Evolutionary conservation across 805 yeast genomes (phyloP).

Genomic region (Clavispora asparagi): DNA sequence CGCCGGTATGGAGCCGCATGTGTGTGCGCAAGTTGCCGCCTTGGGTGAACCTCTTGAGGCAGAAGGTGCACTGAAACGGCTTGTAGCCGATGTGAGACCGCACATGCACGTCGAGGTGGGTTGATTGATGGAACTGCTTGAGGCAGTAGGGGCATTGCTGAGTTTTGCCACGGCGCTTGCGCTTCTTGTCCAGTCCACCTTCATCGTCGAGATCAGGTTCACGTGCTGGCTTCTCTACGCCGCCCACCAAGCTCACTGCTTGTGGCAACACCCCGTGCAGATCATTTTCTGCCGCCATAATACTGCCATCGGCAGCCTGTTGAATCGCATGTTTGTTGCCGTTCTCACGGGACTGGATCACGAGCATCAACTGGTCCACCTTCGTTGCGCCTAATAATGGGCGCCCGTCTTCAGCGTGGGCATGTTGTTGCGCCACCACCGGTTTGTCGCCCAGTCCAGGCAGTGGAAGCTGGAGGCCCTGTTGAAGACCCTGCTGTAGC

Average conservation of each 20-base stretch:
- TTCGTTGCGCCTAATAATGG: slow-evolving; percentile 81
- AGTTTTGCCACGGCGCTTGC: slow-evolving; percentile 37
- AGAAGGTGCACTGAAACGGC: slow-evolving; percentile 74
- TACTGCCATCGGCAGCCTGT: slow-evolving; percentile 66
- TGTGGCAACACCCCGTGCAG: slow-evolving; percentile 43
- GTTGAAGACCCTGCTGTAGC: background rate
- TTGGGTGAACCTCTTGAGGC: slow-evolving; percentile 81
- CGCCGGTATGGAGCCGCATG: slow-evolving; percentile 83
- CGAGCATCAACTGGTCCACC: slow-evolving; percentile 86
- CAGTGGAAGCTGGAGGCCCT: background rate
- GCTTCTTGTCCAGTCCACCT: slow-evolving; percentile 15
- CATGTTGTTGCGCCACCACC: slow-evolving; percentile 44
- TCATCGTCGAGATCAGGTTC: slow-evolving; percentile 17
- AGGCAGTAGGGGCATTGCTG: slow-evolving; percentile 75
- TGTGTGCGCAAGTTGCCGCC: slow-evolving; percentile 89
- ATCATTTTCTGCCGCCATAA: slow-evolving; percentile 40
- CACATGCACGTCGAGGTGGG: slow-evolving; percentile 85
- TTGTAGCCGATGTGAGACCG: slow-evolving; percentile 83
- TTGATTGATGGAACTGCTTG: slow-evolving; percentile 80
- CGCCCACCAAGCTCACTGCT: slow-evolving; percentile 67
- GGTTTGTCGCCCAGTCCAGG: background rate
- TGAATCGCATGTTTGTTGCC: slow-evolving; percentile 62
- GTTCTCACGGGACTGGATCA: slow-evolving; percentile 82
- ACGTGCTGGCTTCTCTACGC: slow-evolving; percentile 57
- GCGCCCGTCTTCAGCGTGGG: slow-evolving; percentile 54